These are phyloP conservation scores for Fagopyrum tataricum DNA, from an alignment of 148 eudicot species.

Conservation along the genomic window DNA sequence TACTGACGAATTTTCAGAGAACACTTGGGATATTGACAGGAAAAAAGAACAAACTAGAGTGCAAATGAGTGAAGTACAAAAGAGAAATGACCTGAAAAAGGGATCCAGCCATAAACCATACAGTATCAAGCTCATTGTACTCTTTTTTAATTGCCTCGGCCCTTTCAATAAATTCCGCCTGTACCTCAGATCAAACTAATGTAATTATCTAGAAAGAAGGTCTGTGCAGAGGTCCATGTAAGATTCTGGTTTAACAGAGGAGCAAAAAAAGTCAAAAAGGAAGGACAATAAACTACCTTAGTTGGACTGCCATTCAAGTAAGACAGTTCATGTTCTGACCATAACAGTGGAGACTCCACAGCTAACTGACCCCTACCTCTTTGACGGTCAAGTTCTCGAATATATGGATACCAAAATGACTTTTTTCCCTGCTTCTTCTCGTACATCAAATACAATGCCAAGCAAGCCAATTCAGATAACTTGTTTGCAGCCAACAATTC, in stretches of 20 bases:
- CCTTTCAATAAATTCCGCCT: constrained; percentile 84
- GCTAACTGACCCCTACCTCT: constrained; percentile 97
- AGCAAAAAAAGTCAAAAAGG: constrained; percentile 12
- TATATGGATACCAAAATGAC: constrained; percentile 96
- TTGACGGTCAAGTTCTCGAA: constrained; percentile 98
- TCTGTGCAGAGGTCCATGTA: not conserved
- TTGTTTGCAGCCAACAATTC: constrained; percentile 93
- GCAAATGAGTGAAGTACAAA: constrained; percentile 2
- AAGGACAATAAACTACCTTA: constrained; percentile 38
- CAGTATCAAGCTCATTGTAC: constrained; percentile 96
- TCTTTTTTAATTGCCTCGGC: constrained; percentile 86
- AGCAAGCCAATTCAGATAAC: constrained; percentile 93
- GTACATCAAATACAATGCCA: constrained; percentile 96
- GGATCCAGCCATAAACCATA: constrained; percentile 99
- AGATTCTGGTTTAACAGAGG: not conserved
- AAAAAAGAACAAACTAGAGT: not conserved
- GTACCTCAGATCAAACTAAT: constrained; percentile 7
- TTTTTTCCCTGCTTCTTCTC: constrained; percentile 95
- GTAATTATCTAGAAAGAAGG: not conserved
- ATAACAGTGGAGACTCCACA: constrained; percentile 91
- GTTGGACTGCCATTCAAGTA: constrained; percentile 89
- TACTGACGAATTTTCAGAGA: not conserved
- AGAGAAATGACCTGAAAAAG: constrained; percentile 64
- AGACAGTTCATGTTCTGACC: constrained; percentile 75
- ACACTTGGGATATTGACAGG: not conserved